phyloP scores from a whole-genome alignment of 2,329 filamentous ascomycete species.

The Trichocomaceae sp. region DNA sequence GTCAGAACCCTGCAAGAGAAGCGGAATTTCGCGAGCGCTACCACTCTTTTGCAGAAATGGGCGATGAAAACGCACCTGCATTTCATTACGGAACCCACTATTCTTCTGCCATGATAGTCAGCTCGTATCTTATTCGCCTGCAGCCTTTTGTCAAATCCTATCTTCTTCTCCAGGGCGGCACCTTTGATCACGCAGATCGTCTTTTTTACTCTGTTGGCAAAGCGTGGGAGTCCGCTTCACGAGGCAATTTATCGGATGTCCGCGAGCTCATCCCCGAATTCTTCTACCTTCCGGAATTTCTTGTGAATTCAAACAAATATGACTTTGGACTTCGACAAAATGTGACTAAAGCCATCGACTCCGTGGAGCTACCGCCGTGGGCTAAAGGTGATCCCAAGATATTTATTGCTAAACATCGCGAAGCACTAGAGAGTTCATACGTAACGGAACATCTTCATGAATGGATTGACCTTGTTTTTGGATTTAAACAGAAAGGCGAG shows the following conservation, averaged over 20 bases:
- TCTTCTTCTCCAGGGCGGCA: conserved; percentile 86
- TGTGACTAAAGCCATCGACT: conserved; percentile 69
- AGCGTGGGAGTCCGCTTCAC: conserved; percentile 84
- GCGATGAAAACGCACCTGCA: conserved; percentile 64
- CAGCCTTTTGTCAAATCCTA: conserved; percentile 97
- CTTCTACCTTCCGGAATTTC: conserved; percentile 90
- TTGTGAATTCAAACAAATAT: conserved; percentile 89
- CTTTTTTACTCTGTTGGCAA: conserved; percentile 90
- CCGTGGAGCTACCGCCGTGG: conserved; percentile 89
- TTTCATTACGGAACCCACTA: conserved; percentile 99
- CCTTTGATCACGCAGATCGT: conserved; percentile 90
- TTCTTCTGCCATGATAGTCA: conserved; percentile 97
- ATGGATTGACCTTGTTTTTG: conserved; percentile 96
- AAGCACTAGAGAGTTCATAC: conserved; percentile 87
- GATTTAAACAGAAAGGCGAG: conserved; percentile 87
- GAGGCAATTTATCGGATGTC: conserved; percentile 87
- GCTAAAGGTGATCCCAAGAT: conserved; percentile 93
- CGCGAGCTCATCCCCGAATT: conserved; percentile 94
- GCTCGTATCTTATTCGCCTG: conserved; percentile 87
- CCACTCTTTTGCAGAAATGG: conserved; percentile 82
- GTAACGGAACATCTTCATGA: conserved; percentile 83
- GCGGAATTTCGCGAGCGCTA: conserved; percentile 78
- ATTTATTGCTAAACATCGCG: conserved; percentile 92
- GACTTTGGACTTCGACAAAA: conserved; percentile 87
- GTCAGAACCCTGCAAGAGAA: conserved; percentile 70